A percentile compares a stretch with the other conserved stretches of the same genome.
phyloP scores from a whole-genome alignment of 1,284 basidiomycete species.

The Puccinia triticina region DNA sequence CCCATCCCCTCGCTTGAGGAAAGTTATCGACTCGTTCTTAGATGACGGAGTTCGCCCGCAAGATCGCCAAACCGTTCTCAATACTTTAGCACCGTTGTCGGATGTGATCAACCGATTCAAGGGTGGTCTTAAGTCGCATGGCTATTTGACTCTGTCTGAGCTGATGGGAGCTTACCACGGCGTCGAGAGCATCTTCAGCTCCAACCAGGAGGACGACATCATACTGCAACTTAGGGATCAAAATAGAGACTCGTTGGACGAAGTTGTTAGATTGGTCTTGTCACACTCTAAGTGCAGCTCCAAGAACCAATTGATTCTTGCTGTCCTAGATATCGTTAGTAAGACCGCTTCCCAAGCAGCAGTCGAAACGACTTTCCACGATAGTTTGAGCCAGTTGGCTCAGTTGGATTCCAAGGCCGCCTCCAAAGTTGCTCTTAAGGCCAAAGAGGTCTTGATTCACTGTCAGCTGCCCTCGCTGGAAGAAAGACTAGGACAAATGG shows the following conservation, averaged over 20 bases:
- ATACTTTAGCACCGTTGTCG: constrained; percentile 72
- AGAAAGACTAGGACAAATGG: constrained; percentile 91
- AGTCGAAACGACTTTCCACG: constrained; percentile 70
- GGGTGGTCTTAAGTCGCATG: constrained; percentile 83
- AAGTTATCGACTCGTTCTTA: constrained; percentile 80
- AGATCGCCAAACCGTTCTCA: constrained; percentile 76
- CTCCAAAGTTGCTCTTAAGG: constrained; percentile 86
- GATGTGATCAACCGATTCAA: constrained; percentile 80
- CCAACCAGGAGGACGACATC: constrained; percentile 84
- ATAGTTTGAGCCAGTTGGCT: constrained; percentile 77
- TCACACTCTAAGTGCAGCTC: constrained; percentile 94
- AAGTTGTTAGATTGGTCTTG: constrained; percentile 81
- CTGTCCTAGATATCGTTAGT: constrained; percentile 86
- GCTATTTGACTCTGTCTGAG: constrained; percentile 73
- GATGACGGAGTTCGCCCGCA: constrained; percentile 78
- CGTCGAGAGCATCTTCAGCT: constrained; percentile 89
- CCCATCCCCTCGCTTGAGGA: constrained; percentile 75
- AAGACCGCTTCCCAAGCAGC: constrained; percentile 61
- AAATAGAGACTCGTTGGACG: constrained; percentile 87
- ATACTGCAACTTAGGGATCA: constrained; percentile 88
- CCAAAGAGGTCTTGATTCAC: constrained; percentile 92
- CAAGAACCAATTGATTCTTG: constrained; percentile 85
- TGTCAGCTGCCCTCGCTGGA: constrained; percentile 96
- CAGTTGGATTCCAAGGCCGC: constrained; percentile 87
- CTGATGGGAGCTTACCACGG: constrained; percentile 76